Evolutionary conservation across 2,329 filamentous ascomycete species (phyloP), one percentile per base, ranked within the genome.

Genomic region (Epicoccum sorghinum): DNA sequence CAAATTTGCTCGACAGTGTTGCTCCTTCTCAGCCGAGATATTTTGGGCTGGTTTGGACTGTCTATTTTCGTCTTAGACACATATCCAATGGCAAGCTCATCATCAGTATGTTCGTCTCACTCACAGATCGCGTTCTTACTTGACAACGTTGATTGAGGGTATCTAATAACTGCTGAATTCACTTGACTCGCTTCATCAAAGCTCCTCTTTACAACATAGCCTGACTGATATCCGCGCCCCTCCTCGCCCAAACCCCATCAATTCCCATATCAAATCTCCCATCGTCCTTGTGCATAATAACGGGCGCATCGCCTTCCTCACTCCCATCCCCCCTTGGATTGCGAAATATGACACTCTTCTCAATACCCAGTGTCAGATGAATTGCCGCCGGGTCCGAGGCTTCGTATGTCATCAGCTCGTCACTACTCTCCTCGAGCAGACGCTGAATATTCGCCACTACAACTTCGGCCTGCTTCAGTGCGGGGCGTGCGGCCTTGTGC

Each of bases 251-350:
- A 8, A 58, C 51, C 1, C 41, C 41, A 41, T 55, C 55, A 23
- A 58, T 55, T 0, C 55, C 55, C 55, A 58, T 58, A 32, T 58
- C 55, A 18, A 58, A 46, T 23, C 37, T 44, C 3, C 55, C 55
- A 45, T 58, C 55, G 9, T 58, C 42, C 25, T 55, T 58, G 9
- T 42, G 50, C 38, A 55, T 51, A 3, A 55, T 7, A 0, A 58
- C 42, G 5, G 55, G 55, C 41, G 51, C 51, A 3, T 48, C 46
- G 23, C 35, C 29, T 1, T 40, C 55, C 24, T 54, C 45, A 12
- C 45, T 49, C 9, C 52, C 46, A 22, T 49, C 46, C 1, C 7
- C 7, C 6, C 32, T 41, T 4, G 51, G 55, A 9, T 58, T 58
- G 2, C 55, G 30, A 27, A 58, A 58, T 14, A 58, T 42, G 4